These are phyloP conservation scores for Blastomyces emzantsi DNA, from an alignment of 2,329 filamentous ascomycete genomes.

Conservation along the genomic window DNA sequence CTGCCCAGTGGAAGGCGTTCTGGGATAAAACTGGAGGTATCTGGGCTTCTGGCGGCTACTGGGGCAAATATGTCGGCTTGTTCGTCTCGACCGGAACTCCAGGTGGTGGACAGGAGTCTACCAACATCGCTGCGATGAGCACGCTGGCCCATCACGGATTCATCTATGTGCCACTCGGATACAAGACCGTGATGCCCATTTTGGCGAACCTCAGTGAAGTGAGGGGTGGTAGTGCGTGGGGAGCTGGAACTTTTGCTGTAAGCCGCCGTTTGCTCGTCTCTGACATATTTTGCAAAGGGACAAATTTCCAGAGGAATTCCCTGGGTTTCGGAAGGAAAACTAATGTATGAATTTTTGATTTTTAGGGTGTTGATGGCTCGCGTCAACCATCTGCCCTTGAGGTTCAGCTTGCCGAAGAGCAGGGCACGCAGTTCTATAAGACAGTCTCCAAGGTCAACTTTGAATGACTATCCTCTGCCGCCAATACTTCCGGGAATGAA, in stretches of 20 bases:
- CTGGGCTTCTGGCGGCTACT: constrained; percentile 68
- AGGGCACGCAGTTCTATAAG: constrained; percentile 80
- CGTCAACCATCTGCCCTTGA: constrained; percentile 70
- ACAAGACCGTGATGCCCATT: constrained; percentile 65
- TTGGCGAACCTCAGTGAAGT: constrained; percentile 67
- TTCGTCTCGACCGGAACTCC: constrained; percentile 80
- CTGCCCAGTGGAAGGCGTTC: constrained; percentile 77
- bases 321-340: neutral
- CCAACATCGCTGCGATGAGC: constrained; percentile 68
- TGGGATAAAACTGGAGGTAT: constrained; percentile 85
- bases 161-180: constrained; percentile 92
- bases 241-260: constrained; percentile 80
- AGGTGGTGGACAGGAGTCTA: constrained; percentile 91
- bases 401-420: constrained; percentile 66
- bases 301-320: neutral
- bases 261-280: constrained; percentile 20
- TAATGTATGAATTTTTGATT: neutral
- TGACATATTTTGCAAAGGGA: neutral
- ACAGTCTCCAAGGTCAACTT: constrained; percentile 60
- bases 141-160: constrained; percentile 90
- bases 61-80: constrained; percentile 81
- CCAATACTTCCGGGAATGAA: constrained; percentile 23
- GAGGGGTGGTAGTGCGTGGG: constrained; percentile 84
- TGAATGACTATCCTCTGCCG: constrained; percentile 56
- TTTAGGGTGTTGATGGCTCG: constrained; percentile 59